Percentiles rank a stretch among this genome's conserved stretches.
phyloP scores from a whole-genome alignment of 192 early-diverging fungal genomes.

The Backusella liffmaniae region DNA sequence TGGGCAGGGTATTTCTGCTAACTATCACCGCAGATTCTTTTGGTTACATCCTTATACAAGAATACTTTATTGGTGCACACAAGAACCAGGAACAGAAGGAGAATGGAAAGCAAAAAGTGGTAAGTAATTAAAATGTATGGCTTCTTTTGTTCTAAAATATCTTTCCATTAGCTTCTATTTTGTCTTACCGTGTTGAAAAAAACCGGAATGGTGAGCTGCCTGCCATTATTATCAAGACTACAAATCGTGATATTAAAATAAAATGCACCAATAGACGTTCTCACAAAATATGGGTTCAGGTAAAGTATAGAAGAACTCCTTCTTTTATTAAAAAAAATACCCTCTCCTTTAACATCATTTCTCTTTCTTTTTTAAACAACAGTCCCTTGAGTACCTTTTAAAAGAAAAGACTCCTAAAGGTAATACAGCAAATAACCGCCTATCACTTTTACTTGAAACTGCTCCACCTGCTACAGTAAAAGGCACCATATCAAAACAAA shows the following conservation, averaged over 20 bases:
- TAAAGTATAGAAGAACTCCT: constrained; percentile 19
- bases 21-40: constrained; percentile 69
- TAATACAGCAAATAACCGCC: background rate
- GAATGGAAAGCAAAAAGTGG: constrained; percentile 50
- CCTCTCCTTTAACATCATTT: background rate
- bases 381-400: background rate
- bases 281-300: constrained; percentile 73
- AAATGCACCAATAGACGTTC: constrained; percentile 60
- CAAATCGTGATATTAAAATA: constrained; percentile 67
- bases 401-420: constrained; percentile 2
- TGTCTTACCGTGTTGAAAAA: constrained; percentile 35
- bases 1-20: constrained; percentile 49
- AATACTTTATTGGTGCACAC: constrained; percentile 73
- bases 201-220: constrained; percentile 42
- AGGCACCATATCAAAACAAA: background rate
- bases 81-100: constrained; percentile 52
- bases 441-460: constrained; percentile 8
- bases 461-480: constrained; percentile 6
- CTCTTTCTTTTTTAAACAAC: background rate
- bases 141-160: background rate
- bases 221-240: constrained; percentile 61
- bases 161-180: constrained; percentile 11
- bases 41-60: constrained; percentile 85
- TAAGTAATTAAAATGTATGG: constrained; percentile 21
- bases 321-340: background rate